Percentiles rank a stretch among this genome's conserved stretches.
phyloP scores from a whole-genome alignment of 1,284 basidiomycete genomes.

The Paramarasmius palmivorus region DNA sequence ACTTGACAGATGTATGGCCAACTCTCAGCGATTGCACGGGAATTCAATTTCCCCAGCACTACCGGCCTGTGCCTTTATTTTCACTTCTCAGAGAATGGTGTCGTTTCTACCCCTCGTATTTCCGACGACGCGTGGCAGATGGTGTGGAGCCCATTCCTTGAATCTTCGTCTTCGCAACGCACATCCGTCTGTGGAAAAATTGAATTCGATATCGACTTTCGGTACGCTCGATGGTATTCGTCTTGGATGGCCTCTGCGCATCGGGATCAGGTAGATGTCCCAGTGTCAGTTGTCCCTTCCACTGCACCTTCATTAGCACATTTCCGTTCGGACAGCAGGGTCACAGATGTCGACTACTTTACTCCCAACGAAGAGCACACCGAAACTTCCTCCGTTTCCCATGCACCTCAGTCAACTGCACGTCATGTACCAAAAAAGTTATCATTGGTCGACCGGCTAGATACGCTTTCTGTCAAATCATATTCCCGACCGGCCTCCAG shows the following conservation, averaged over 20 bases:
- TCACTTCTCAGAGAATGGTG: slow-evolving; percentile 56
- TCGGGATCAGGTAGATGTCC: slow-evolving; percentile 44
- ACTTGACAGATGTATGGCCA: slow-evolving; percentile 66
- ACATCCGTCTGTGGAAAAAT: slow-evolving; percentile 68
- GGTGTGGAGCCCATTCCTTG: slow-evolving; percentile 67
- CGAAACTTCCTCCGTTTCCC: slow-evolving; percentile 30
- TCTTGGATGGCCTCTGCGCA: slow-evolving; percentile 59
- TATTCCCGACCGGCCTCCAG: slow-evolving; percentile 29
- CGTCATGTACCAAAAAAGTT: slow-evolving; percentile 65
- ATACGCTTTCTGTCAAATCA: slow-evolving; percentile 39
- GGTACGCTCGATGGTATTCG: slow-evolving; percentile 72
- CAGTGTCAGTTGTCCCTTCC: slow-evolving; percentile 40
- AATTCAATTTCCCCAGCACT: slow-evolving; percentile 78
- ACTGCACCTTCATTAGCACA: slow-evolving; percentile 45
- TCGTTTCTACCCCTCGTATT: slow-evolving; percentile 63
- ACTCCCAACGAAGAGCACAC: slow-evolving; percentile 38
- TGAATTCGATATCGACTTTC: slow-evolving; percentile 77
- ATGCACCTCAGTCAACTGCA: slow-evolving; percentile 23
- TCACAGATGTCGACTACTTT: slow-evolving; percentile 44
- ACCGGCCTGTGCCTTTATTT: slow-evolving; percentile 73
- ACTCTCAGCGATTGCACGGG: slow-evolving; percentile 72
- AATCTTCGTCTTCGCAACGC: slow-evolving; percentile 36
- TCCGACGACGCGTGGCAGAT: slow-evolving; percentile 77
- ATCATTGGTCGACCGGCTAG: slow-evolving; percentile 66
- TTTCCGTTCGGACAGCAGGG: slow-evolving; percentile 54